A percentile compares a stretch with the other conserved stretches of the same genome.
These are phyloP conservation scores for Chondrostereum purpureum DNA, from an alignment of 1,284 basidiomycete genomes.

Conservation along the genomic window DNA sequence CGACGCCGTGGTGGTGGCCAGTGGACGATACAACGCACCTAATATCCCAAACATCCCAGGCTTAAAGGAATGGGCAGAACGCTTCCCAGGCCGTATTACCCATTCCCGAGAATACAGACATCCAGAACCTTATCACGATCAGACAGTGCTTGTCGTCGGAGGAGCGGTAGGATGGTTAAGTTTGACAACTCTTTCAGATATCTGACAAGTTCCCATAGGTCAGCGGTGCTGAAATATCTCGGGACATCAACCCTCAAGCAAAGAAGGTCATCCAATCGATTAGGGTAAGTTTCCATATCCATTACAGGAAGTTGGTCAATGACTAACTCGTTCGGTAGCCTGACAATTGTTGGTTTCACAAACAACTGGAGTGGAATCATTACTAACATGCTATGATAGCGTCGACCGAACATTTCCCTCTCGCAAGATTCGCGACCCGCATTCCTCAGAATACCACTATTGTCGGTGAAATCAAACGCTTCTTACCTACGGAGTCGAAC, in stretches of 20 bases:
- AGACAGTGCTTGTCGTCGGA: slow-evolving; percentile 42
- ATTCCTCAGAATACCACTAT: slow-evolving; percentile 24
- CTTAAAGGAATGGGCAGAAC: slow-evolving; percentile 28
- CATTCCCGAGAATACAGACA: slow-evolving; percentile 41
- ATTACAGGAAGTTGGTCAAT: too few relatives aligned
- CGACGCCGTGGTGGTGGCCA: slow-evolving; percentile 40
- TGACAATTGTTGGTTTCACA: too few relatives aligned
- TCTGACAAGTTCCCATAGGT: slow-evolving; percentile 19
- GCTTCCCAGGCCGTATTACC: slow-evolving; percentile 27
- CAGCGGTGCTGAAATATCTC: slow-evolving; percentile 35
- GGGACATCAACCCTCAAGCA: slow-evolving; percentile 27
- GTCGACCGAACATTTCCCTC: slow-evolving; percentile 16
- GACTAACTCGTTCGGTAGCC: too few relatives aligned
- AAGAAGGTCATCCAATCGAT: slow-evolving; percentile 30
- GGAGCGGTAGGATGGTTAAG: slow-evolving; percentile 23
- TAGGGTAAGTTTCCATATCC: slow-evolving; percentile 25
- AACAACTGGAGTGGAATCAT: too few relatives aligned
- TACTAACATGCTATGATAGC: too few relatives aligned
- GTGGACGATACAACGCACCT: slow-evolving; percentile 40
- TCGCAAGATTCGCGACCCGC: slow-evolving; percentile 12
- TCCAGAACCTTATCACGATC: slow-evolving; percentile 30
- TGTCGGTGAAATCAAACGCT: slow-evolving; percentile 26
- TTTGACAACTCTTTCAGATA: not conserved
- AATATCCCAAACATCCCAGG: slow-evolving; percentile 34
- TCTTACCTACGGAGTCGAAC: slow-evolving; percentile 15